These are phyloP conservation scores for Yamadazyma sp. DNA, from an alignment of 1,139 yeast species.

Conservation along the genomic window DNA sequence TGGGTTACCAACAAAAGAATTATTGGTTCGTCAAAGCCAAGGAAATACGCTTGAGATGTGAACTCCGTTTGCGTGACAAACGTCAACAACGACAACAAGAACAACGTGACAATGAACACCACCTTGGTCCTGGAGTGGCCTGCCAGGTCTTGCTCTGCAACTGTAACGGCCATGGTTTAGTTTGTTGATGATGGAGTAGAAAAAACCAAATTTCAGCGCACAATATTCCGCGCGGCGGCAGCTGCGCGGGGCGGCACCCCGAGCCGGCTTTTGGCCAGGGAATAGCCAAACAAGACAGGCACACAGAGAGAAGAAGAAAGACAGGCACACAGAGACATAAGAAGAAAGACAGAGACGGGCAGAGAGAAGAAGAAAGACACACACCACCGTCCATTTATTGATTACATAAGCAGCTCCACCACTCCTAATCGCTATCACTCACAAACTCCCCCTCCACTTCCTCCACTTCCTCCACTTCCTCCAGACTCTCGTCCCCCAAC, in stretches of 20 bases:
- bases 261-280: no score
- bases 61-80: conserved; percentile 82
- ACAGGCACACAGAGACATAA: no score
- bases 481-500: conserved; percentile 6
- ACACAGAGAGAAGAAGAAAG: no score
- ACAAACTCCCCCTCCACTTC: conserved; percentile 8
- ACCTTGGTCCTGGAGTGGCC: conserved; percentile 38
- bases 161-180: conserved; percentile 16
- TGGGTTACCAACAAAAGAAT: conserved; percentile 70
- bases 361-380: no score
- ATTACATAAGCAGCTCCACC: neutral
- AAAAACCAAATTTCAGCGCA: no score
- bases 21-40: conserved; percentile 68
- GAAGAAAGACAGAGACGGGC: no score
- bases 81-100: conserved; percentile 58
- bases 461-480: conserved; percentile 1
- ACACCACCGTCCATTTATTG: no score
- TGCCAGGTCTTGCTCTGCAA: conserved; percentile 12
- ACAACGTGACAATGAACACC: conserved; percentile 55
- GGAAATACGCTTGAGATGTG: conserved; percentile 67
- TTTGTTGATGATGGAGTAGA: no score
- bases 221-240: no score
- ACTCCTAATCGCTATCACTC: conserved; percentile 15
- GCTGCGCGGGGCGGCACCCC: no score
- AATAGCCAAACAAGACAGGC: no score